A percentile compares a stretch with the other conserved stretches of the same genome.
Conservation (phyloP, 1,139 yeast species). For the Yamadazyma sp. region DNA sequence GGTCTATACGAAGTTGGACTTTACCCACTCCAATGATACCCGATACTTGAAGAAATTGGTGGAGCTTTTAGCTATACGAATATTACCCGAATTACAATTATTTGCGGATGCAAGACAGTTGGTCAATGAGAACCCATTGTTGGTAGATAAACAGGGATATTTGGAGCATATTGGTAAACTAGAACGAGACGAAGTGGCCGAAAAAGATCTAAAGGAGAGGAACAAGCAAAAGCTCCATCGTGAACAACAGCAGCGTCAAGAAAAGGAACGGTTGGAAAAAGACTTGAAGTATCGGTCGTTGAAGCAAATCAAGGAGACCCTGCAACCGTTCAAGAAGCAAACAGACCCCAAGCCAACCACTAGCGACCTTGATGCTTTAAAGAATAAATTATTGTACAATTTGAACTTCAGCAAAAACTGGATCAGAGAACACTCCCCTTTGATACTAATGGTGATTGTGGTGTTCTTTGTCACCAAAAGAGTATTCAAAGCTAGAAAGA, state of each 20-base stretch:
- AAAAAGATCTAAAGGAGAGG: conserved; percentile 19
- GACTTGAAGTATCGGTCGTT: conserved; percentile 36
- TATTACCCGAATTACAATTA: conserved; percentile 31
- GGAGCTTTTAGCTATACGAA: conserved; percentile 37
- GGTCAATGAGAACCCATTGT: conserved; percentile 22
- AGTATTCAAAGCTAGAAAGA: conserved; percentile 24
- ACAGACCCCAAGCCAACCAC: background rate
- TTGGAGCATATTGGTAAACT: conserved; percentile 19
- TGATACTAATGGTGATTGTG: conserved; percentile 24
- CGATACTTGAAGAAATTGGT: conserved; percentile 24
- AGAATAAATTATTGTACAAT: conserved; percentile 12
- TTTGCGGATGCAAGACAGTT: conserved; percentile 29
- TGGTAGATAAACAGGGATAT: conserved; percentile 15
- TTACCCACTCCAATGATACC: background rate
- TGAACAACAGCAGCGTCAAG: conserved; percentile 24
- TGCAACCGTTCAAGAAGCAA: conserved; percentile 1
- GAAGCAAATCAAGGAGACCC: conserved; percentile 24
- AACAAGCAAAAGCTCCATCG: conserved; percentile 22
- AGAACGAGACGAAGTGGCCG: conserved; percentile 17
- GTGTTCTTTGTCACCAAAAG: conserved; percentile 22
- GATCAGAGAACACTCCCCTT: conserved; percentile 30
- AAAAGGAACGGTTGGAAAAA: conserved; percentile 23
- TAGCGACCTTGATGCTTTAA: conserved; percentile 10
- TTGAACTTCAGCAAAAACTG: conserved; percentile 18
- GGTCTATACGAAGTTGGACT: conserved; percentile 11